Evolutionary conservation across 2,329 filamentous ascomycete genomes (phyloP).

Genomic region (Calonectria ilicicola): DNA sequence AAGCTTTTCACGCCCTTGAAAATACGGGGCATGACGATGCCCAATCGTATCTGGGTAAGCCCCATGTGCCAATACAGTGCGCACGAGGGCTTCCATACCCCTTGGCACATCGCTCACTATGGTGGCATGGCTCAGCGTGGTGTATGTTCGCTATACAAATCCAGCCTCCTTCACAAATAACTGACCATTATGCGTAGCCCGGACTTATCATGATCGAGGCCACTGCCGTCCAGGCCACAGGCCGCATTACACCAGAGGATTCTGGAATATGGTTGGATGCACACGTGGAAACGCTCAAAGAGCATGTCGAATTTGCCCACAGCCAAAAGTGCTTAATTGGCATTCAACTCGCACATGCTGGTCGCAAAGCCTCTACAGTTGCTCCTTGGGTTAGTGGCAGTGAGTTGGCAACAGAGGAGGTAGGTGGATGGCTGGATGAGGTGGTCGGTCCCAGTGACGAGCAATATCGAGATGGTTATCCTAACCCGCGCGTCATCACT

Average conservation of each 20-base stretch:
- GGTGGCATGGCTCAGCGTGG: slow-evolving; percentile 79
- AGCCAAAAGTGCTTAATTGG: slow-evolving; percentile 74
- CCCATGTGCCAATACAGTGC: slow-evolving; percentile 62
- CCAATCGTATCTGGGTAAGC: slow-evolving; percentile 59
- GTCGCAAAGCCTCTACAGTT: slow-evolving; percentile 64
- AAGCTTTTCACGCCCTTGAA: slow-evolving; percentile 62
- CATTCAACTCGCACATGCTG: slow-evolving; percentile 79
- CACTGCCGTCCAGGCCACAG: slow-evolving; percentile 1
- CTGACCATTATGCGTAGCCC: slow-evolving; percentile 46
- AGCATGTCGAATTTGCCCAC: slow-evolving; percentile 75
- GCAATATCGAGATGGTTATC: slow-evolving; percentile 69
- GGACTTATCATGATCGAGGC: slow-evolving; percentile 65
- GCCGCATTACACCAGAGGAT: slow-evolving; percentile 2
- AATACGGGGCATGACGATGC: slow-evolving; percentile 58
- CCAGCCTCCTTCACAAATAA: slow-evolving; percentile 35
- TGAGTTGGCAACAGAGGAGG: slow-evolving; percentile 59
- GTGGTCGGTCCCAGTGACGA: slow-evolving; percentile 60
- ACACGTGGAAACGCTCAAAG: slow-evolving; percentile 71
- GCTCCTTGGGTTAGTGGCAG: slow-evolving; percentile 66
- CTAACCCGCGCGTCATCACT: slow-evolving; percentile 74
- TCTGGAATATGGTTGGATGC: slow-evolving; percentile 60
- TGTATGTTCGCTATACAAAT: slow-evolving; percentile 43
- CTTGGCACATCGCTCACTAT: slow-evolving; percentile 80
- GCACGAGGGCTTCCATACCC: slow-evolving; percentile 69
- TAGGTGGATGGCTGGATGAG: slow-evolving; percentile 65